Base-by-base conservation (phyloP, 2,329 filamentous ascomycete genomes). In the Cryphonectria parasitica region DNA sequence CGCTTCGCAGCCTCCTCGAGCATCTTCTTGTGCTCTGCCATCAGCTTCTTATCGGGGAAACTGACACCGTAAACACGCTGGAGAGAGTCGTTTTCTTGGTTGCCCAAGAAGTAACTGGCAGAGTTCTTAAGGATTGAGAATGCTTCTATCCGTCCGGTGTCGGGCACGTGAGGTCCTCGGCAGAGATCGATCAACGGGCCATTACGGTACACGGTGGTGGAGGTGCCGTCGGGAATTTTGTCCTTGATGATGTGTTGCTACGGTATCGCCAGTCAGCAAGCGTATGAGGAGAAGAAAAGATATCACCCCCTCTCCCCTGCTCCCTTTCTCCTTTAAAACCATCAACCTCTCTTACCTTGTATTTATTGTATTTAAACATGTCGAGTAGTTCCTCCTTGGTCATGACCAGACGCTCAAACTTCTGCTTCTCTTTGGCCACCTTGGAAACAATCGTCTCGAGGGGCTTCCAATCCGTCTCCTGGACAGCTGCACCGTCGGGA, bases 331-430 rank as follows among this genome's bases (percentile, higher is more conserved):
- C 43, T 19, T 22, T 22, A 45, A 5, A 19, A 8, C 45, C 2
- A n/a, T 49, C 45, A 10, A 19, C 6, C 62, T 7, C 0, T 11
- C 10, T 17, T 60, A 72, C 71, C 88, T 98, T 98, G 86, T 97
- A 98, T 81, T 96, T 96, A 87, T 97, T 98, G 87, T 97, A 97
- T 76, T 90, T 89, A 85, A 98, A 98, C 93, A 98, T 97, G 80
- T 97, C 94, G 67, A 96, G 88, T 66, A 98, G 87, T 75, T 98
- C 91, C 68, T 95, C 92, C 83, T 98, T 98, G 74, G 92, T 92
- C 78, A 98, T 88, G 74, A 92, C 92, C 64, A 98, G 85, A 71
- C 96, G 90, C 85, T 98, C 92, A 79, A 98, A 98, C 66, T 91
- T 91, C 82, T 98, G 95, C 86, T 97, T 97, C 83, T 98, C 95